Percentiles rank a stretch among this genome's conserved stretches.
These are phyloP conservation scores for Pseudoperonospora humuli DNA, from an alignment of 352 stramenopile species.

Conservation along the genomic window DNA sequence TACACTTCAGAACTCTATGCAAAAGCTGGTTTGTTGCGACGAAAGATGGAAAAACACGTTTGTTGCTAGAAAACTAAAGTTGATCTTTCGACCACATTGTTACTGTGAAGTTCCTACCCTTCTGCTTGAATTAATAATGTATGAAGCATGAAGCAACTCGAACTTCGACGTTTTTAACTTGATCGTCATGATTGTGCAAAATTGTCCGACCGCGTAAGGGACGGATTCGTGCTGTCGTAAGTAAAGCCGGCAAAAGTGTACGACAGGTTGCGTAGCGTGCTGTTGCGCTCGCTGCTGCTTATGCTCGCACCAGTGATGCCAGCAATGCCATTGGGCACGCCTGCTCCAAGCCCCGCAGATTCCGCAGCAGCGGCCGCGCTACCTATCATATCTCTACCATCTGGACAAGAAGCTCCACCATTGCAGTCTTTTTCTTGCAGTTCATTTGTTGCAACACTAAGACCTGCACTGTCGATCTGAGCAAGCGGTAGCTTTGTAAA, in stretches of 20 bases:
- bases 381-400: constrained; percentile 12
- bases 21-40: neutral
- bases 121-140: constrained; percentile 24
- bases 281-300: constrained; percentile 40
- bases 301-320: constrained; percentile 32
- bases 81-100: constrained; percentile 1
- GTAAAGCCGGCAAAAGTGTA: constrained; percentile 84
- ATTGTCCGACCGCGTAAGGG: constrained; percentile 26
- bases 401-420: constrained; percentile 3
- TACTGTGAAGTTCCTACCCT: neutral
- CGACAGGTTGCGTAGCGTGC: constrained; percentile 67
- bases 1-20: too few species aligned
- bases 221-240: constrained; percentile 63
- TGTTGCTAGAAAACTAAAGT: constrained; percentile 1
- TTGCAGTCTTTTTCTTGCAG: constrained; percentile 17
- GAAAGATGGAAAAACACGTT: neutral
- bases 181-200: constrained; percentile 23
- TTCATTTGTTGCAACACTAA: constrained; percentile 51
- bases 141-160: constrained; percentile 10
- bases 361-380: constrained; percentile 12
- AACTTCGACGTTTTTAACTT: constrained; percentile 10
- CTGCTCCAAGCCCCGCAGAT: constrained; percentile 11
- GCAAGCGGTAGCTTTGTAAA: constrained; percentile 71
- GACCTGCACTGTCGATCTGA: constrained; percentile 56
- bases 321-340: constrained; percentile 17